Evolutionary conservation across 208 protist genomes (phyloP), one percentile per base, ranked within the genome.

Genomic region (Trichomonas vaginalis): DNA sequence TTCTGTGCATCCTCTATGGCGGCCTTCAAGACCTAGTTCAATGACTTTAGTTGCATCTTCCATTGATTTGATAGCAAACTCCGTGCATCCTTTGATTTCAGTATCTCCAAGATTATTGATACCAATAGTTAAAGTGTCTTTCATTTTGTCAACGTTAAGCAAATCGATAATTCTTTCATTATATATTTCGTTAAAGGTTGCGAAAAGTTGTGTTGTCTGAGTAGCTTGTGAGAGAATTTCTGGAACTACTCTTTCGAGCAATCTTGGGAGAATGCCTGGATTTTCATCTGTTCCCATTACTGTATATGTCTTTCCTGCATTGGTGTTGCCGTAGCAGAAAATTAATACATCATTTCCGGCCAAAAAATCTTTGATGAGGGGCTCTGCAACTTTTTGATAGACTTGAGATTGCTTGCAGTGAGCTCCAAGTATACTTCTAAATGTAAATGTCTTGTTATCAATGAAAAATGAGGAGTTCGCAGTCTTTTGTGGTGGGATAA

Each of bases 231-330:
- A 15, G 2, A 45, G 8, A 51, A 92, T 35, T 39, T 51, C 10
- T 39, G 86, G n/a, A 80, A 95, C 47, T 23, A 95, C 46, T 4
- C 21, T 23, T 6, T 95, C 92, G 8, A 95, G 10, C 15, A 40
- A 79, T 32, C 92, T 32, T 45, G 47, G 15, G 8, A 95, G 32
- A 42, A 95, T 46, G n/a, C 92, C 92, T 0, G 92, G 92, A 42
- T 95, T 95, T 12, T 95, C 40, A 32, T 21, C 27, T 46, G 47
- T 79, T 47, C 92, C 92, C 61, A 32, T 79, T 9, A 95, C 51
- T 17, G 92, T 95, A n/a, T 51, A 79, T 70, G 92, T 95, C 40
- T 95, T 95, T 46, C 92, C 92, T n/a, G 49, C 51, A 79, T 95
- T 95, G 1, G 92, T 95, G 21, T 39, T 79, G 12, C 92, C 92